phyloP scores from a whole-genome alignment of 2,329 filamentous ascomycete species.

The Ophiostoma tasmaniense region DNA sequence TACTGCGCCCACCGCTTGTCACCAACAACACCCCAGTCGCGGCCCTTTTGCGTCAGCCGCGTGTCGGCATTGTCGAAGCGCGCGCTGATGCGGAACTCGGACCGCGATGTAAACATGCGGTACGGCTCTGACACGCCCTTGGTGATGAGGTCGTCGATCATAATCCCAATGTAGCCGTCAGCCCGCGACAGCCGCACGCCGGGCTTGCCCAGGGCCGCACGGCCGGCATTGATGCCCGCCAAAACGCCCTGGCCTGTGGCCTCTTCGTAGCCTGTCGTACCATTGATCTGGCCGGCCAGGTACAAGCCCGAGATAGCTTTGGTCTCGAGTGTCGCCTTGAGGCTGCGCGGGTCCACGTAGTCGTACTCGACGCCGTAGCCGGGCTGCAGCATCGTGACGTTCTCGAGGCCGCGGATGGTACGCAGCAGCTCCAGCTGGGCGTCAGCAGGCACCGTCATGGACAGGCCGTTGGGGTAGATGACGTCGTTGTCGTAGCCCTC shows the following conservation, averaged over 20 bases:
- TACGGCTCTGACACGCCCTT: conserved; percentile 97
- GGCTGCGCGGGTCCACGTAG: conserved; percentile 86
- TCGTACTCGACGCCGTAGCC: conserved; percentile 98
- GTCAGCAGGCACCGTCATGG: conserved; percentile 88
- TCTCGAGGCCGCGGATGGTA: conserved; percentile 79
- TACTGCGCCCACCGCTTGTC: conserved; percentile 69
- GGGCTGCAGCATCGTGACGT: conserved; percentile 84
- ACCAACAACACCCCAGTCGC: conserved; percentile 67
- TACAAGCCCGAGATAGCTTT: conserved; percentile 84
- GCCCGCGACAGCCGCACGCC: conserved; percentile 65
- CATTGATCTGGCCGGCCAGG: conserved; percentile 94
- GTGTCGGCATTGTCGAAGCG: conserved; percentile 91
- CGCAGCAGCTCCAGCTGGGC: conserved; percentile 79
- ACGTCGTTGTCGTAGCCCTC: conserved; percentile 87
- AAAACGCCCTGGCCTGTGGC: conserved; percentile 88
- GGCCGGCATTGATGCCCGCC: conserved; percentile 87
- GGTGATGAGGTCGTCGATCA: conserved; percentile 96
- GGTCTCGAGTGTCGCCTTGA: conserved; percentile 85
- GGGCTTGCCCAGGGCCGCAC: conserved; percentile 58
- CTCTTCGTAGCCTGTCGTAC: conserved; percentile 96
- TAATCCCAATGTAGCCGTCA: conserved; percentile 94
- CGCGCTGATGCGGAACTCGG: conserved; percentile 88
- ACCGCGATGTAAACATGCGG: conserved; percentile 94
- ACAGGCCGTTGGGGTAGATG: conserved; percentile 93
- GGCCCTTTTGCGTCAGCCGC: conserved; percentile 72